Percentiles rank a stretch among this genome's conserved stretches.
Evolutionary conservation across 176 grass and related monocot genomes (phyloP).

Genomic region (Tillandsia leiboldiana): DNA sequence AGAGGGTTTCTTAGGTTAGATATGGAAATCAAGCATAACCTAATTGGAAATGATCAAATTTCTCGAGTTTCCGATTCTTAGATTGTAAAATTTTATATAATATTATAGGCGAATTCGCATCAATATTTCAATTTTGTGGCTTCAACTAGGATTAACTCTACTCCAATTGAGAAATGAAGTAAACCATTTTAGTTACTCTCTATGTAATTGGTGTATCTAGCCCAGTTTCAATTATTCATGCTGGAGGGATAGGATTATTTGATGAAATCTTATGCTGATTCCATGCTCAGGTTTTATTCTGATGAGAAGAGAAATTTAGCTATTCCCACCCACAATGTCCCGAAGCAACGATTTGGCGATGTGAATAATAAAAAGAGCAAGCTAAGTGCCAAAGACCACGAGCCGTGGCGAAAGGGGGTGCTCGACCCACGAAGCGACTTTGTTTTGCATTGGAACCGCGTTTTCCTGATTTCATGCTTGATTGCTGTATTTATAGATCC

Average conservation of each 20-base stretch:
- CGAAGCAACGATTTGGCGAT: conserved; percentile 26
- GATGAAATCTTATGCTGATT: conserved; percentile 4
- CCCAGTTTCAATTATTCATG: neutral
- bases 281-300: conserved; percentile 34
- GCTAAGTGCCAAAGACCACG: conserved; percentile 34
- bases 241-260: neutral
- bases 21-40: neutral
- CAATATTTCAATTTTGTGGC: no score
- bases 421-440: conserved; percentile 75
- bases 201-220: no score
- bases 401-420: conserved; percentile 38
- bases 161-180: no score
- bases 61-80: no score
- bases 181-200: no score
- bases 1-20: neutral
- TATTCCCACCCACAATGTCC: conserved; percentile 46
- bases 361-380: conserved; percentile 38
- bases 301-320: conserved; percentile 59
- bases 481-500: conserved; percentile 85
- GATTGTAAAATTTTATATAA: no score
- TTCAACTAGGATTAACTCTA: no score
- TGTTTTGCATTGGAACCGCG: conserved; percentile 67
- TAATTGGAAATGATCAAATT: neutral
- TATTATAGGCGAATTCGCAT: no score
- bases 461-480: conserved; percentile 66